Base-by-base conservation (phyloP, 768 basidiomycete genomes). In the Sarcomyxa edulis region DNA sequence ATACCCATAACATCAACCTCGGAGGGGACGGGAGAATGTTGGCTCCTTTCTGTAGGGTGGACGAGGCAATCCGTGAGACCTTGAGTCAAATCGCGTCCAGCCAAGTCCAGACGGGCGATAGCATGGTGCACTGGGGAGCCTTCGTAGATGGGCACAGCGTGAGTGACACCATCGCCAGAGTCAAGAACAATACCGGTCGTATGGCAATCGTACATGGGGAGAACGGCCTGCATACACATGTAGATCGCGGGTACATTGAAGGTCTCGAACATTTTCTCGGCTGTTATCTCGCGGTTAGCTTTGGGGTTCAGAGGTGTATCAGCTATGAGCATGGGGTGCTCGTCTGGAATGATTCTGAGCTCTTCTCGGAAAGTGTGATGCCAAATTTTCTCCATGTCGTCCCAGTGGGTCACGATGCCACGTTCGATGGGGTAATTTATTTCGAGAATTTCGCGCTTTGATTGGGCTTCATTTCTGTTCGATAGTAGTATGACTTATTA, bases 341-440 rank as follows among this genome's bases (percentile, higher is more conserved):
- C 88, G 62, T 93, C 88, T 20, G 90, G 87, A 4, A 87, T 88
- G 50, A 92, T 87, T 66, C 88, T 86, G 45, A 91, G 81, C 64
- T 91, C 89, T 60, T 92, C 91, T 78, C 89, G 93, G 66, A 94
- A 94, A 23, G 91, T 93, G 71, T 93, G 90, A 62, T 92, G 89
- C 91, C 91, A 94, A 61, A 94, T 93, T 71, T 93, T 93, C 72
- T 94, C 92, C 91, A 94, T 94, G 66, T 94, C 92, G 54, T 94
- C 93, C 93, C 93, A 96, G 80, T 96, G 93, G 64, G 91, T 93
- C 61, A 95, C 87, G 56, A 91, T 85, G 65, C 89, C 88, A 68
- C 90, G 89, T 62, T 92, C 87, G 51, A 91, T 91, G 37, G 89
- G 92, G 69, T 95, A 91, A 68, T 93, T 92, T 52, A 95, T 67